Conservation (phyloP, 805 yeast genomes). For the Lachancea sp. region DNA sequence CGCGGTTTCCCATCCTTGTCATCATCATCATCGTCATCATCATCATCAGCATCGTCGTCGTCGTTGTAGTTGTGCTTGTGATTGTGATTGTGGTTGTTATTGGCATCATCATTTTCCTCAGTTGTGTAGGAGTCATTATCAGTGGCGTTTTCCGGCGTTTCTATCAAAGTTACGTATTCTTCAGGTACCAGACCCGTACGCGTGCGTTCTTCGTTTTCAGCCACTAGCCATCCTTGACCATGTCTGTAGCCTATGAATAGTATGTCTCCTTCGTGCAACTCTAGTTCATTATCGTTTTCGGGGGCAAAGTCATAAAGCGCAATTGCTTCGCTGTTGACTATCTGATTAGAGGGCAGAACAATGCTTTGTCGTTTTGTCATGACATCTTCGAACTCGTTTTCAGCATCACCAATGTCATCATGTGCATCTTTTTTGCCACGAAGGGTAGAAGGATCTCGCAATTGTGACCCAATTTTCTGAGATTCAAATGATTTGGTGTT, state of each 20-base stretch:
- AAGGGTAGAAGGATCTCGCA: not conserved
- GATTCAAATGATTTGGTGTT: not conserved
- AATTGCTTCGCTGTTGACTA: constrained; percentile 53
- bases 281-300: constrained; percentile 89
- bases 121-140: constrained; percentile 13
- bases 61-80: constrained; percentile 9
- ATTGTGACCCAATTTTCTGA: not conserved
- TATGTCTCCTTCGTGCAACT: constrained; percentile 69
- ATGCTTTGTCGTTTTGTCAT: constrained; percentile 28
- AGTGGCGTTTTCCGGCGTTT: constrained; percentile 9
- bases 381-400: constrained; percentile 14
- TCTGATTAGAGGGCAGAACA: constrained; percentile 33
- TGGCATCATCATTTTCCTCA: constrained; percentile 13
- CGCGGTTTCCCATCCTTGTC: constrained; percentile 33
- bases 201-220: constrained; percentile 43
- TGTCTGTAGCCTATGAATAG: constrained; percentile 84
- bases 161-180: constrained; percentile 67
- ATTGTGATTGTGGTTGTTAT: not conserved
- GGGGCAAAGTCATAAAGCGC: constrained; percentile 88
- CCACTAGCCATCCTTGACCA: constrained; percentile 98
- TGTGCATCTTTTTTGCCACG: not conserved
- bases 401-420: not conserved
- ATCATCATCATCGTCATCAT: constrained; percentile 12
- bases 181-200: constrained; percentile 89
- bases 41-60: not conserved